A percentile compares a stretch with the other conserved stretches of the same genome.
phyloP scores from a whole-genome alignment of 306 rosid genomes.

The Vachellia collinsii region DNA sequence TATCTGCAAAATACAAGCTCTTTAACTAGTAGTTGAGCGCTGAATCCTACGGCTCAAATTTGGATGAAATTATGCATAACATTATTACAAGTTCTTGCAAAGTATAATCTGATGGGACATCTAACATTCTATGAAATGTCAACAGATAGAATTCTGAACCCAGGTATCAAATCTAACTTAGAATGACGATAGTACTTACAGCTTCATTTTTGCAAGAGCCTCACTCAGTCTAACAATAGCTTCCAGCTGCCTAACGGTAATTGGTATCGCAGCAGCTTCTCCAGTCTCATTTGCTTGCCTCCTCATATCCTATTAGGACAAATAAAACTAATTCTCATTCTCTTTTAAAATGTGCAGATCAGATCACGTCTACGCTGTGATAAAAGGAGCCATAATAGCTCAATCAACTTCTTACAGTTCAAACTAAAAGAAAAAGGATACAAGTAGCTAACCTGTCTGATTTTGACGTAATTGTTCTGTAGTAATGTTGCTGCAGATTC shows the following conservation, averaged over 20 bases:
- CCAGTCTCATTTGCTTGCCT: constrained; percentile 96
- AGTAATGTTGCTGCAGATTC: constrained; percentile 75
- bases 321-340: constrained; percentile 3
- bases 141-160: neutral
- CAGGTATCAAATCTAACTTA: constrained; percentile 12
- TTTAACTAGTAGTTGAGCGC: neutral
- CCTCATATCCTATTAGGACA: constrained; percentile 80
- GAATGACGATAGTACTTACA: constrained; percentile 58
- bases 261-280: constrained; percentile 86
- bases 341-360: constrained; percentile 7
- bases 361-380: constrained; percentile 20
- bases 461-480: constrained; percentile 82
- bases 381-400: constrained; percentile 2
- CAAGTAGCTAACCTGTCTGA: constrained; percentile 81
- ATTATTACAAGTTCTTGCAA: neutral
- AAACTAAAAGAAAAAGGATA: neutral
- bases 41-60: neutral
- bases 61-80: neutral
- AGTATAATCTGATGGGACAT: neutral
- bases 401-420: constrained; percentile 10
- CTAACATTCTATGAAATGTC: constrained; percentile 5
- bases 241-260: constrained; percentile 97
- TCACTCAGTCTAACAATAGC: constrained; percentile 94
- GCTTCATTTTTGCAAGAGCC: constrained; percentile 94
- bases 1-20: neutral